Percentiles rank a stretch among this genome's conserved stretches.
Evolutionary conservation across 371 early-diverging fungal genomes (phyloP).

Genomic region (Dichotomocladium elegans): DNA sequence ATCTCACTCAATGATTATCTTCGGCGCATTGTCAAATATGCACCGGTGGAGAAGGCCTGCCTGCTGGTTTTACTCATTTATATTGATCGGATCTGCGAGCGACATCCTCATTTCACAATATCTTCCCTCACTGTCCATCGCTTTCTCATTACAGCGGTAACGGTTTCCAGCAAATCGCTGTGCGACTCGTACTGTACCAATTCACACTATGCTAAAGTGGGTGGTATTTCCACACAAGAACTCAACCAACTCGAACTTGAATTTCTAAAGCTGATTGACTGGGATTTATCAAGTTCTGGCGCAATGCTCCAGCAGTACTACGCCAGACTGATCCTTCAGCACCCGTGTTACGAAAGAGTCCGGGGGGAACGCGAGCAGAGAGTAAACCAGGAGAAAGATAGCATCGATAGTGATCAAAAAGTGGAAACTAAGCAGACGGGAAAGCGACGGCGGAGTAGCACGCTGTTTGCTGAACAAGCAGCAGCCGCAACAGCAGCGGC

Average conservation of each 20-base stretch:
- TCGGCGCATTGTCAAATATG: slow-evolving; percentile 83
- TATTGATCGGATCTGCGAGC: slow-evolving; percentile 86
- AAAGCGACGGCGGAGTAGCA: slow-evolving; percentile 11
- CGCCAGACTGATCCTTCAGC: slow-evolving; percentile 72
- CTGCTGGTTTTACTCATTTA: slow-evolving; percentile 86
- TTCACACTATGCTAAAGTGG: slow-evolving; percentile 89
- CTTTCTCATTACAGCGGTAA: slow-evolving; percentile 91
- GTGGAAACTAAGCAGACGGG: background rate
- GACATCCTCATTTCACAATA: slow-evolving; percentile 80
- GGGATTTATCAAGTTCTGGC: slow-evolving; percentile 79
- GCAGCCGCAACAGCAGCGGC: background rate
- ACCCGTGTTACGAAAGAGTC: slow-evolving; percentile 44
- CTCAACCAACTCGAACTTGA: slow-evolving; percentile 94
- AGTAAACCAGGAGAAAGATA: no score
- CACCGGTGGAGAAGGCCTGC: slow-evolving; percentile 86
- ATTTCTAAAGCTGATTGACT: slow-evolving; percentile 81
- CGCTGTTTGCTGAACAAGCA: background rate
- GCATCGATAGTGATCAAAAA: no score
- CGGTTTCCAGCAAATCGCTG: slow-evolving; percentile 84
- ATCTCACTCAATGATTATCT: slow-evolving; percentile 82
- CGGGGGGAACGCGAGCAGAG: background rate
- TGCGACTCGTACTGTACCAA: slow-evolving; percentile 87
- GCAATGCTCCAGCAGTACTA: slow-evolving; percentile 85
- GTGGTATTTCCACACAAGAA: slow-evolving; percentile 90
- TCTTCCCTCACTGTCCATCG: slow-evolving; percentile 92